Conservation (phyloP, 1,284 basidiomycete genomes). For the Pterulicium gracile region DNA sequence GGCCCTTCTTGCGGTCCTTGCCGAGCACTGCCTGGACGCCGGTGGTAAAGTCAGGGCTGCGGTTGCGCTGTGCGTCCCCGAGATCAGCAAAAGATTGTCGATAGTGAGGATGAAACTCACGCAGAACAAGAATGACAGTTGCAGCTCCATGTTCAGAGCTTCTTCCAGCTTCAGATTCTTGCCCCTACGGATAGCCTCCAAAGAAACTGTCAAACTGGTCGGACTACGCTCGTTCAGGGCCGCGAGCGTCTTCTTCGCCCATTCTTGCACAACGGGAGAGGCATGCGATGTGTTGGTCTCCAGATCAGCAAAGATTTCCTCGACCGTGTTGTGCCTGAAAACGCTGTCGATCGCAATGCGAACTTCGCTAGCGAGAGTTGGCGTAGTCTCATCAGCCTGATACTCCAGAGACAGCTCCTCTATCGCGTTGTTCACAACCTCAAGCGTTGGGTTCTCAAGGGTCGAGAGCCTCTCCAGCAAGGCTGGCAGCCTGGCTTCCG, state of each 20-base stretch:
- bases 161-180: slow-evolving; percentile 50
- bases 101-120: slow-evolving; percentile 41
- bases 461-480: slow-evolving; percentile 53
- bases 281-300: slow-evolving; percentile 28
- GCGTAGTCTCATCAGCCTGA: slow-evolving; percentile 42
- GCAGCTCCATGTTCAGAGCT: slow-evolving; percentile 73
- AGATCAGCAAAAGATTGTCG: too few species aligned
- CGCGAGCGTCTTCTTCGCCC: slow-evolving; percentile 66
- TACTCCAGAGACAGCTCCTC: slow-evolving; percentile 59
- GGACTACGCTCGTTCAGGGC: slow-evolving; percentile 69
- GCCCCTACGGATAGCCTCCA: slow-evolving; percentile 68
- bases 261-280: slow-evolving; percentile 39
- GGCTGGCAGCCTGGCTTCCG: slow-evolving; percentile 61
- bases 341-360: slow-evolving; percentile 71
- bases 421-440: slow-evolving; percentile 43
- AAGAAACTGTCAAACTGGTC: slow-evolving; percentile 81
- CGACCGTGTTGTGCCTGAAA: slow-evolving; percentile 62
- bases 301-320: slow-evolving; percentile 59
- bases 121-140: slow-evolving; percentile 72
- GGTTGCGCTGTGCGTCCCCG: too few species aligned
- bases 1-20: slow-evolving; percentile 41
- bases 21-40: slow-evolving; percentile 73
- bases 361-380: slow-evolving; percentile 49
- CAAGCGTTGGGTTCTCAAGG: slow-evolving; percentile 40
- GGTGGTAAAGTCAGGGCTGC: slow-evolving; percentile 57